Percentiles rank a stretch among this genome's conserved stretches.
phyloP scores from a whole-genome alignment of 768 basidiomycete genomes.

The Mycena haematopus region DNA sequence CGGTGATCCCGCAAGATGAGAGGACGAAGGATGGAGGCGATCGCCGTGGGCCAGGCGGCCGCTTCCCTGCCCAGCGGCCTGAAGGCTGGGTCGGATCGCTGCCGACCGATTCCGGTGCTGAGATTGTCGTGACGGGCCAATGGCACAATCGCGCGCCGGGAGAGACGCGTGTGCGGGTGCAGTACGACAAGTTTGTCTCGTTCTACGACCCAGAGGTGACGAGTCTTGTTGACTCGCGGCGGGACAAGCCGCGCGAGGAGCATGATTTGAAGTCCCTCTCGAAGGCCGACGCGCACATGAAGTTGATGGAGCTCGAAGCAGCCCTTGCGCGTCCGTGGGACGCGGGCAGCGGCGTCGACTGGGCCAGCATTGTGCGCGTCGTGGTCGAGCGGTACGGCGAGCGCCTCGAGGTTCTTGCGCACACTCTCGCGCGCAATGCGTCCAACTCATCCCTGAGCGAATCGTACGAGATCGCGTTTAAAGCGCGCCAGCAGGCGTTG shows the following conservation, averaged over 20 bases:
- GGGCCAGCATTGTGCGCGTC: conserved; percentile 22
- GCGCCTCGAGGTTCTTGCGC: conserved; percentile 15
- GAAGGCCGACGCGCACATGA: conserved; percentile 7
- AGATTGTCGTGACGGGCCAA: conserved; percentile 7
- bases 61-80: background rate
- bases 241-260: conserved; percentile 6
- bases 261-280: conserved; percentile 6
- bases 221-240: conserved; percentile 9
- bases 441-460: background rate
- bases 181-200: conserved; percentile 15
- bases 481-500: conserved; percentile 18
- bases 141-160: conserved; percentile 20
- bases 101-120: background rate
- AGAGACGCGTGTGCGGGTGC: conserved; percentile 16
- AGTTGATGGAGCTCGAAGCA: conserved; percentile 10
- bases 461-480: conserved; percentile 8
- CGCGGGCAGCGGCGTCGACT: conserved; percentile 17
- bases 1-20: conserved; percentile 3
- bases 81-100: conserved; percentile 17
- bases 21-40: background rate
- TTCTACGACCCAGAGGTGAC: conserved; percentile 14
- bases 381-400: conserved; percentile 21
- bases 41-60: background rate
- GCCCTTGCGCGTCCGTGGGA: conserved; percentile 14
- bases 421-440: background rate